Evolutionary conservation across 331 rosid species (phyloP).

Genomic region (Pyrus hybrid): DNA sequence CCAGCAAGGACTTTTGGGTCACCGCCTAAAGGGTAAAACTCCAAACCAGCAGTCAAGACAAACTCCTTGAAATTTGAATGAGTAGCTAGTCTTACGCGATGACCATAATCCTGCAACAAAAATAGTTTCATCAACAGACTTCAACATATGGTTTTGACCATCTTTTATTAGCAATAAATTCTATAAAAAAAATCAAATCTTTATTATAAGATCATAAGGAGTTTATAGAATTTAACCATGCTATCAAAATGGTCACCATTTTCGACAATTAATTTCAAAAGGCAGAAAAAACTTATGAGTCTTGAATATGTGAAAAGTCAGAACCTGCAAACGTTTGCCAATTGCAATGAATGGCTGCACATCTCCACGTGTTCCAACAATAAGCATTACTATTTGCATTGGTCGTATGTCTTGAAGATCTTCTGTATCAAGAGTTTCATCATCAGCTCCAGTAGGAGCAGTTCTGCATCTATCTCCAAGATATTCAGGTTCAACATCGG

Average conservation of each 20-base stretch:
- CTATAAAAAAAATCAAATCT: neutral
- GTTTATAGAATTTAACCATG: neutral
- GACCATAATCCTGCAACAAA: constrained; percentile 92
- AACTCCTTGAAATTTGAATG: constrained; percentile 98
- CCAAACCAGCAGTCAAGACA: constrained; percentile 98
- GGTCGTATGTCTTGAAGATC: constrained; percentile 67
- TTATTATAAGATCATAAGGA: neutral
- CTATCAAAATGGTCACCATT: neutral
- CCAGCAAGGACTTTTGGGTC: constrained; percentile 99
- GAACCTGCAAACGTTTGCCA: constrained; percentile 93
- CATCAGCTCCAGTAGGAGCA: constrained; percentile 31
- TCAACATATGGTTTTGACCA: neutral
- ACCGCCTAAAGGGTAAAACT: constrained; percentile 92
- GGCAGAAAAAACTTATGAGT: neutral
- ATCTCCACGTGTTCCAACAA: constrained; percentile 98
- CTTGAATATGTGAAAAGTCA: constrained; percentile 12
- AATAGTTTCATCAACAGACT: constrained; percentile 16
- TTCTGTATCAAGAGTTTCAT: constrained; percentile 46
- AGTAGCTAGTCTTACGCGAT: constrained; percentile 95
- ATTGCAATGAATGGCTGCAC: constrained; percentile 96
- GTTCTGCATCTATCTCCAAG: constrained; percentile 26
- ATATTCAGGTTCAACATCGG: constrained; percentile 53
- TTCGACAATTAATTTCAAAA: neutral
- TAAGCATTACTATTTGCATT: constrained; percentile 85
- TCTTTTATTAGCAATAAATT: neutral